Base-by-base conservation (phyloP, 225 moss, liverwort and hornwort genomes). In the Anthoceros angustus region DNA sequence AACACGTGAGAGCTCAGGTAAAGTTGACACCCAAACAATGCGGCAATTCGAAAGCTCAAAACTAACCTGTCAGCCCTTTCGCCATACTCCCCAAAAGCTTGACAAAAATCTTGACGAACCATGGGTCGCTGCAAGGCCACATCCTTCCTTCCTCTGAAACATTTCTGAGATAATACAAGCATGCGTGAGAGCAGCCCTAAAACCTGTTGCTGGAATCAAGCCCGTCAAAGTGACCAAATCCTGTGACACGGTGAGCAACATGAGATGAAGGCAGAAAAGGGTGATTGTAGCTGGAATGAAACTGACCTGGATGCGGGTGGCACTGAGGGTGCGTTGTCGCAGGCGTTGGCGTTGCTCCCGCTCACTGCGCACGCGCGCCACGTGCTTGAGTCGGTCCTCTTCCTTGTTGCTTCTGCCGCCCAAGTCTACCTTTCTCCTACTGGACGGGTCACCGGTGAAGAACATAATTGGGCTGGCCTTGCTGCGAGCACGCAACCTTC, bases 401-500 rank as follows among this genome's bases (percentile, higher is more conserved):
- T 98, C 95, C 76, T 89, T 98, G 68, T 75, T 88, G 69, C 95
- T 92, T 64, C 92, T 82, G 41, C 95, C 95, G 61, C 95, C 89
- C 41, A 98, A 85, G 81, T 92, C 95, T 68, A 98, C 95, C 74
- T 86, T 98, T 85, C 86, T 92, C 95, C 89, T 89, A 72, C 81
- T 76, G 41, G 82, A 77, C 64, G 92, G 85, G 86, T 98, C 95
- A 71, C 95, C 95, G 9, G 78, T 75, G 71, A 98, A 98, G 74
- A 87, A 95, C 95, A 98, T 98, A 23, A 63, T 39, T 62, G 39
- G 21, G 45, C 45, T 16, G 45, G 45, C 32, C 32, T 32, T 32
- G 32, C 32, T 32, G 32, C 32, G 32, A 32, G 4, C 32, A 32
- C 32, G 32, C 32, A 32, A 32, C 32, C 32, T 32, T 32, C 32